Evolutionary conservation across 2,329 filamentous ascomycete genomes (phyloP).

Genomic region (Aspergillus fumigatiaffinis): DNA sequence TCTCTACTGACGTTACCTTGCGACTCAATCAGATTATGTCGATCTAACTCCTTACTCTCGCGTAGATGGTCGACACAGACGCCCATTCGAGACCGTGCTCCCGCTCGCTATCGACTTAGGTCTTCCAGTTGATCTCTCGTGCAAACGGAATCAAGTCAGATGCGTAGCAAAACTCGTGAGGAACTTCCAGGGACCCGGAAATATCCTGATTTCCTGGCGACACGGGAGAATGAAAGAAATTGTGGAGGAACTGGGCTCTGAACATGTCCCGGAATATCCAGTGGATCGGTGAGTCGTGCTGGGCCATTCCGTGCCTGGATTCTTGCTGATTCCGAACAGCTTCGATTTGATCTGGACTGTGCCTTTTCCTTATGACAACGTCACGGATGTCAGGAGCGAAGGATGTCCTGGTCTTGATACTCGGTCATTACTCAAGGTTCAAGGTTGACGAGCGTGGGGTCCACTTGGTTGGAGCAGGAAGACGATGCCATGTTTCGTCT

Average conservation of each 20-base stretch:
- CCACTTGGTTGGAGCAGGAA: not conserved
- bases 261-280: constrained; percentile 21
- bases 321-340: constrained; percentile 7
- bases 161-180: constrained; percentile 21
- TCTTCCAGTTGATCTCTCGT: constrained; percentile 24
- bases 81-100: constrained; percentile 21
- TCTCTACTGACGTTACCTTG: not conserved
- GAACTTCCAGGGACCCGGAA: constrained; percentile 19
- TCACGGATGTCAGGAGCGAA: constrained; percentile 24
- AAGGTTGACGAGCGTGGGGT: constrained; percentile 11
- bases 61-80: constrained; percentile 14
- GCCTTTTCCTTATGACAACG: constrained; percentile 24
- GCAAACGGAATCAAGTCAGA: constrained; percentile 18
- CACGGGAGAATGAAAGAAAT: constrained; percentile 23
- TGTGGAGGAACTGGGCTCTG: constrained; percentile 17
- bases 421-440: constrained; percentile 11
- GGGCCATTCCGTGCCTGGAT: not conserved
- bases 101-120: constrained; percentile 26
- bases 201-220: constrained; percentile 29
- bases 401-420: constrained; percentile 24
- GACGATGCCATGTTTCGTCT: not conserved
- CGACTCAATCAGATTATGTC: not conserved
- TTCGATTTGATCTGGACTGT: constrained; percentile 30
- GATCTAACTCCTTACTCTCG: not conserved
- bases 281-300: constrained; percentile 20